A percentile compares a stretch with the other conserved stretches of the same genome.
Conservation (phyloP, 495 filamentous ascomycete species). For the Penicillium waksmanii region DNA sequence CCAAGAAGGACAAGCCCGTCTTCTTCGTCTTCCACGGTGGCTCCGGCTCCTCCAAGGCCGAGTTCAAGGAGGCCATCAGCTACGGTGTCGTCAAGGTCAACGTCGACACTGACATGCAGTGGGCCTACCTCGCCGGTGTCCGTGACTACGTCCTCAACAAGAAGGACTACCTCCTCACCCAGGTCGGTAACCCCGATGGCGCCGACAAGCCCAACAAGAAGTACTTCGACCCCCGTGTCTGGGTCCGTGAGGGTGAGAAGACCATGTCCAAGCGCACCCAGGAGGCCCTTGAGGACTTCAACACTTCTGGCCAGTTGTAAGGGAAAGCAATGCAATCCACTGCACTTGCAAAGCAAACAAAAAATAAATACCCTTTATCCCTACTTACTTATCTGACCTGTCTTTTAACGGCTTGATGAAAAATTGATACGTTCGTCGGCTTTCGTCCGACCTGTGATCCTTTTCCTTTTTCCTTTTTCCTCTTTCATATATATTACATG, state of each 20-base stretch:
- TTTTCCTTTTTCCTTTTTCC: conserved; percentile 11
- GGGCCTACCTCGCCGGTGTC: conserved; percentile 84
- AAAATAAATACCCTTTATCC: background rate
- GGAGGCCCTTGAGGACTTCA: conserved; percentile 88
- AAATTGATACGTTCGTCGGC: conserved; percentile 7
- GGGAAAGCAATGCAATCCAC: conserved; percentile 2
- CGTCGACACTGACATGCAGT: conserved; percentile 75
- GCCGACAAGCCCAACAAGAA: conserved; percentile 99
- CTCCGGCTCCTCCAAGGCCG: conserved; percentile 84
- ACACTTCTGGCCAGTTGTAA: conserved; percentile 85
- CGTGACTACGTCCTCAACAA: conserved; percentile 92
- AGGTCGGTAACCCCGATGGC: conserved; percentile 95
- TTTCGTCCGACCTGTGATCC: conserved; percentile 5
- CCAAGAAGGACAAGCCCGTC: conserved; percentile 81
- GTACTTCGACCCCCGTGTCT: conserved; percentile 80
- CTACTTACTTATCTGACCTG: background rate
- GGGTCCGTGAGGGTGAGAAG: conserved; percentile 95
- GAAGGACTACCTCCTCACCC: conserved; percentile 86
- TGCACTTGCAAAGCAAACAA: background rate
- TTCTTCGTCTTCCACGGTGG: conserved; percentile 99
- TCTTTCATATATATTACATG: conserved; percentile 6
- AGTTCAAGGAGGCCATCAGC: conserved; percentile 83
- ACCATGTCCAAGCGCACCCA: conserved; percentile 84
- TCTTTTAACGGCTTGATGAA: conserved; percentile 7
- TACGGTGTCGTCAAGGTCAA: conserved; percentile 98